These are phyloP conservation scores for Pyrenochaeta sp. DNA, from an alignment of 2,329 filamentous ascomycete genomes.

Conservation along the genomic window DNA sequence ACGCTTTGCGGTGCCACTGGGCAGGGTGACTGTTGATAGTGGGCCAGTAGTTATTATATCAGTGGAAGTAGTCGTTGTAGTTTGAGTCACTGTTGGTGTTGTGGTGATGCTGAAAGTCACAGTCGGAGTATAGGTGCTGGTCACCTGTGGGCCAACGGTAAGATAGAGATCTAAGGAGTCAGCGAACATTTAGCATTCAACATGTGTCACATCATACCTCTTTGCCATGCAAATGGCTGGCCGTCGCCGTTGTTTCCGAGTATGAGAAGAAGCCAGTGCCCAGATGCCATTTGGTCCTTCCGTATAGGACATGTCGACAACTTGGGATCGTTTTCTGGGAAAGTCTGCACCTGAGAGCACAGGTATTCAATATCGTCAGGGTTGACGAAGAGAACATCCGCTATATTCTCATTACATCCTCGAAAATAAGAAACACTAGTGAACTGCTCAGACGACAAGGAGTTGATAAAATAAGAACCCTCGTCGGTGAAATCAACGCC, in stretches of 20 bases:
- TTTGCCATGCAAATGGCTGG: constrained; percentile 56
- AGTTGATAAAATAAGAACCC: constrained; percentile 57
- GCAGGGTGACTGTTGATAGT: constrained; percentile 40
- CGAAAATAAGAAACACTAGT: constrained; percentile 56
- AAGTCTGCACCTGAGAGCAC: constrained; percentile 52
- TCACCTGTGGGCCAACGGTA: constrained; percentile 43
- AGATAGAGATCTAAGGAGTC: constrained; percentile 39
- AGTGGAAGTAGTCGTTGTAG: constrained; percentile 30
- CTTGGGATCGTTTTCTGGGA: constrained; percentile 49
- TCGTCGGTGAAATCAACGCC: constrained; percentile 56
- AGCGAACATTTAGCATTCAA: constrained; percentile 12
- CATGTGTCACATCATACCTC: constrained; percentile 45
- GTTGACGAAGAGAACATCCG: constrained; percentile 55
- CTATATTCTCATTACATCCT: constrained; percentile 52
- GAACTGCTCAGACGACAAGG: constrained; percentile 51
- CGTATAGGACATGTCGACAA: constrained; percentile 54
- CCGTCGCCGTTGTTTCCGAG: constrained; percentile 56
- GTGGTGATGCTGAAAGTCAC: constrained; percentile 42
- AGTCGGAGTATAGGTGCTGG: constrained; percentile 43
- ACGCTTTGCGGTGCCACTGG: constrained; percentile 41
- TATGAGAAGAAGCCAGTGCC: constrained; percentile 55
- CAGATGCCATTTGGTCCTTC: constrained; percentile 55
- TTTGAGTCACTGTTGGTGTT: constrained; percentile 36
- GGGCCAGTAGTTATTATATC: constrained; percentile 38
- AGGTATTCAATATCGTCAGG: constrained; percentile 52